Evolutionary conservation across 2,329 filamentous ascomycete genomes (phyloP).

Genomic region (Tolypocladium cylindrosporum): DNA sequence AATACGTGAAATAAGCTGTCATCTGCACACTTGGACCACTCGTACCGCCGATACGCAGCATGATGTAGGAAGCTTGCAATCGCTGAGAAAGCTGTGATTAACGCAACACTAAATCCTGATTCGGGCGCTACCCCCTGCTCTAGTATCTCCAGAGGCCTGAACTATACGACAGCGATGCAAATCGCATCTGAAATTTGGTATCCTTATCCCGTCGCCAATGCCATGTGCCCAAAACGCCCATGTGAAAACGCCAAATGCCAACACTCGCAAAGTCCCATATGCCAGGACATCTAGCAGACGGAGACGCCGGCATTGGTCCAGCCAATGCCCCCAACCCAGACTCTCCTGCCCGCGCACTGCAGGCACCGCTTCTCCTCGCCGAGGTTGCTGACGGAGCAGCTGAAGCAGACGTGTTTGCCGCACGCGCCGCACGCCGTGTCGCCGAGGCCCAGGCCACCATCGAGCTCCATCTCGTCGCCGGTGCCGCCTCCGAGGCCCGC

Average conservation of each 20-base stretch:
- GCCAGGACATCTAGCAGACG: constrained; percentile 10
- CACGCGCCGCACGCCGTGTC: constrained; percentile 36
- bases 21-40: background rate
- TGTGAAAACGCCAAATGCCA: background rate
- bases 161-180: background rate
- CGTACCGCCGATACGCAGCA: no score
- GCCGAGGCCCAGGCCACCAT: constrained; percentile 13
- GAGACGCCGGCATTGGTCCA: constrained; percentile 10
- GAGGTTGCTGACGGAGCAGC: constrained; percentile 49
- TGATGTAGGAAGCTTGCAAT: background rate
- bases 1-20: background rate
- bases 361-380: constrained; percentile 44
- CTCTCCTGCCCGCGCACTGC: constrained; percentile 34
- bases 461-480: constrained; percentile 29
- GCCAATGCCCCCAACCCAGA: constrained; percentile 6
- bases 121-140: background rate
- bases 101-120: background rate
- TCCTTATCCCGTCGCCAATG: background rate
- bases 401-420: constrained; percentile 45
- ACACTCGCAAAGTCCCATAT: background rate
- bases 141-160: background rate
- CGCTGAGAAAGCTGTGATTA: background rate
- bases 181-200: background rate
- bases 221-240: background rate
- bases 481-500: constrained; percentile 12